Evolutionary conservation across 495 filamentous ascomycete genomes (phyloP).

Genomic region (Chaetomidium leptoderma): DNA sequence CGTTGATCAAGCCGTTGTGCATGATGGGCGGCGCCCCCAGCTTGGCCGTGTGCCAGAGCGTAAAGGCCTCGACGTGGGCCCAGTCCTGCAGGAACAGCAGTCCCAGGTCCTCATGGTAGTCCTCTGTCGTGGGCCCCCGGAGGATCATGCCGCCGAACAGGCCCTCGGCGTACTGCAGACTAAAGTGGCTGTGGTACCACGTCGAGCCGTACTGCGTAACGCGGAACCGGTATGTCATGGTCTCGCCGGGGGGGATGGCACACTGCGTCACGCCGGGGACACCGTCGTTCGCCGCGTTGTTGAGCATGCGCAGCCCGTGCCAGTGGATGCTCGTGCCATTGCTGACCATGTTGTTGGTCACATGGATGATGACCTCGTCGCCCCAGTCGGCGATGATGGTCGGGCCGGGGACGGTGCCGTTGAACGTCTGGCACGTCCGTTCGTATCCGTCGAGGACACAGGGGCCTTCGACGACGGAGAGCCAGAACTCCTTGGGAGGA

Average conservation of each 20-base stretch:
- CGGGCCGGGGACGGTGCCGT: slow-evolving; percentile 53
- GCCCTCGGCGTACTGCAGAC: slow-evolving; percentile 4
- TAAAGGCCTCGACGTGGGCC: neutral
- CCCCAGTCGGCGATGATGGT: slow-evolving; percentile 49
- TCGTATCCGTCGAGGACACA: slow-evolving; percentile 49
- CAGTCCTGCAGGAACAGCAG: slow-evolving; percentile 9
- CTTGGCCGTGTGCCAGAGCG: neutral
- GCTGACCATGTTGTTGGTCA: slow-evolving; percentile 8
- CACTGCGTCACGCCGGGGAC: slow-evolving; percentile 6
- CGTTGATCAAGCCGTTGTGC: slow-evolving; percentile 34
- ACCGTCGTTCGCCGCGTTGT: slow-evolving; percentile 1
- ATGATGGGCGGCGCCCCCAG: neutral
- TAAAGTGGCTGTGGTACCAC: slow-evolving; percentile 9
- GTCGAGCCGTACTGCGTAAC: slow-evolving; percentile 7
- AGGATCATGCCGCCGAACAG: slow-evolving; percentile 7
- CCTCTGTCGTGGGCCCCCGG: neutral
- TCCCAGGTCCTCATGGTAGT: slow-evolving; percentile 9
- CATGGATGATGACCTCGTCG: slow-evolving; percentile 42
- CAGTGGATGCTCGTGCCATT: slow-evolving; percentile 7
- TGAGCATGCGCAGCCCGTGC: slow-evolving; percentile 2
- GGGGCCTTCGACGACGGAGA: slow-evolving; percentile 26
- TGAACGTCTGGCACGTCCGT: slow-evolving; percentile 51
- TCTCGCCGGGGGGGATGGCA: neutral
- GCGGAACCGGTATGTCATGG: slow-evolving; percentile 2
- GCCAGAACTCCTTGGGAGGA: slow-evolving; percentile 21